These are phyloP conservation scores for Colletotrichum ledebouriae DNA, from an alignment of 2,329 filamentous ascomycete genomes.

Conservation along the genomic window DNA sequence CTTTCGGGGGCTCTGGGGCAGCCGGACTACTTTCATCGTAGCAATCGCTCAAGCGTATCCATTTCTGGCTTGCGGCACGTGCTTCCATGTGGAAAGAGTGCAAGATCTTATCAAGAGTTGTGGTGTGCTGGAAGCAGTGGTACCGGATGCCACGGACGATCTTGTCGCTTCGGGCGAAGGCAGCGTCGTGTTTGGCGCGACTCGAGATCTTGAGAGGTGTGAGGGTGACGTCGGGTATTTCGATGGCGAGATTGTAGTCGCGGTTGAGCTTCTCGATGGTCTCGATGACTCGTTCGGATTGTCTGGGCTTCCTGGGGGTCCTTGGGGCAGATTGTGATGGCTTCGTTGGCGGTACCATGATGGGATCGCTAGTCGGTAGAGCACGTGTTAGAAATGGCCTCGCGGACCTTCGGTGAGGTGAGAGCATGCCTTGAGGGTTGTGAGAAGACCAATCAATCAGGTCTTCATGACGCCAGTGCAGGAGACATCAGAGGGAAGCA, in stretches of 20 bases:
- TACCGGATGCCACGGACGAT: constrained; percentile 13
- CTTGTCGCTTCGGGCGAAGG: constrained; percentile 21
- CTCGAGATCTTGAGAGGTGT: constrained; percentile 5
- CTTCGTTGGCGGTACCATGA: constrained; percentile 20
- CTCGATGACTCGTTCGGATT: neutral
- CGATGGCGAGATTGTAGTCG: constrained; percentile 34
- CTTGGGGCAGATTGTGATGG: constrained; percentile 13
- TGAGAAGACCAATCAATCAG: neutral
- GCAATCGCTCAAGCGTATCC: constrained; percentile 19
- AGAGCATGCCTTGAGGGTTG: neutral
- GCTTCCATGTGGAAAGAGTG: constrained; percentile 22
- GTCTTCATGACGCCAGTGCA: neutral
- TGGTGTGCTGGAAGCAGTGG: constrained; percentile 11
- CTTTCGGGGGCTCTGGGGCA: constrained; percentile 7
- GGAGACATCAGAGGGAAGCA: neutral
- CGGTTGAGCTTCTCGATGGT: constrained; percentile 36
- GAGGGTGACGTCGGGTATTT: constrained; percentile 8
- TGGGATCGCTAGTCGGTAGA: neutral
- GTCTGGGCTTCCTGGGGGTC: constrained; percentile 18
- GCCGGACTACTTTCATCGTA: neutral
- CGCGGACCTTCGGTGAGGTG: too few species aligned
- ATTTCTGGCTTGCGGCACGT: constrained; percentile 22
- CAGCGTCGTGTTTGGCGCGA: neutral
- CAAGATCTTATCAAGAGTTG: constrained; percentile 19
- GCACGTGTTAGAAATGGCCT: neutral